These are phyloP conservation scores for Paecilomyces sp. DNA, from an alignment of 2,329 filamentous ascomycete genomes.

Conservation along the genomic window DNA sequence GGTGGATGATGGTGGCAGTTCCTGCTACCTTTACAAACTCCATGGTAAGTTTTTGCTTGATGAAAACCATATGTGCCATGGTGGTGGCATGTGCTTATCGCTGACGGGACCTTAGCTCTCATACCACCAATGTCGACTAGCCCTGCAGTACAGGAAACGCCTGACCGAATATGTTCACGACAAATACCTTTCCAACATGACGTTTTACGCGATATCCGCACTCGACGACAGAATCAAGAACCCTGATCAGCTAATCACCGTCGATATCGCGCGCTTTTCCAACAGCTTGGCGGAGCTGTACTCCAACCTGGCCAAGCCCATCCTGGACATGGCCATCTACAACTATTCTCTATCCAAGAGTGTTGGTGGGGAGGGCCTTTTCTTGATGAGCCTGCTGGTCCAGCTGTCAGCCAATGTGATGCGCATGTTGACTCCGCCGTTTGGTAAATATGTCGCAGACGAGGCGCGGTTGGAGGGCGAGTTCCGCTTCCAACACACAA, in stretches of 20 bases:
- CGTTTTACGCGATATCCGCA: slow-evolving; percentile 92
- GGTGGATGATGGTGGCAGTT: slow-evolving; percentile 98
- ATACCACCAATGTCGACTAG: slow-evolving; percentile 93
- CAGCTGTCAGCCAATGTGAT: slow-evolving; percentile 89
- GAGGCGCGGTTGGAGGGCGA: slow-evolving; percentile 92
- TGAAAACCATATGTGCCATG: background rate
- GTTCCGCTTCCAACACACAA: slow-evolving; percentile 89
- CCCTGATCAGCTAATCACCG: slow-evolving; percentile 92
- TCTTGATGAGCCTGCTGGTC: slow-evolving; percentile 90
- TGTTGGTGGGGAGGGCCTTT: slow-evolving; percentile 91
- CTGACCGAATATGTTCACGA: slow-evolving; percentile 94
- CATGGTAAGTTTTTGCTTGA: slow-evolving; percentile 58
- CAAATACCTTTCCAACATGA: slow-evolving; percentile 94
- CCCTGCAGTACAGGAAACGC: slow-evolving; percentile 84
- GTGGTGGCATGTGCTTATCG: background rate
- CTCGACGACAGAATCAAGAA: slow-evolving; percentile 98
- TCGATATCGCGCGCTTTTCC: slow-evolving; percentile 93
- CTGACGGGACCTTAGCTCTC: slow-evolving; percentile 58
- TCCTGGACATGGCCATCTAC: slow-evolving; percentile 94
- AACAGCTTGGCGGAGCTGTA: slow-evolving; percentile 93
- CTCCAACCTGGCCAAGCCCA: slow-evolving; percentile 89
- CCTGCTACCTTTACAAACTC: slow-evolving; percentile 98
- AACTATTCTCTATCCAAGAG: slow-evolving; percentile 89
- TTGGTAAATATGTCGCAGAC: slow-evolving; percentile 95
- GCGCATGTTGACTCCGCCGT: slow-evolving; percentile 89